phyloP scores from a whole-genome alignment of 1,284 basidiomycete genomes.

The Ustilago shanxiensis region DNA sequence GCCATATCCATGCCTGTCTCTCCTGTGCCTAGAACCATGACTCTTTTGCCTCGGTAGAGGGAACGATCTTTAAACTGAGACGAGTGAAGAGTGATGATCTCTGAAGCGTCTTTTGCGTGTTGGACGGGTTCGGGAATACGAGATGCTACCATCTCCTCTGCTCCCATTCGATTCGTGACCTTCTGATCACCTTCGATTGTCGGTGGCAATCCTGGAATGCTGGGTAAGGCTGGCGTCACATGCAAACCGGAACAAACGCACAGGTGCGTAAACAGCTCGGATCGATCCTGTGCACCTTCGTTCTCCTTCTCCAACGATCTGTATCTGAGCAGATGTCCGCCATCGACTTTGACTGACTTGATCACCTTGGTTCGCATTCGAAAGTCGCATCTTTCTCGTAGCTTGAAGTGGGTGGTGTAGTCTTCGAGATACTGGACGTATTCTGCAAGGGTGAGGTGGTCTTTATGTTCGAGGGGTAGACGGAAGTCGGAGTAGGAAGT shows the following conservation, averaged over 20 bases:
- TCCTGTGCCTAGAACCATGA: conserved; percentile 70
- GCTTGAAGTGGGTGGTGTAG: conserved; percentile 74
- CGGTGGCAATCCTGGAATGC: conserved; percentile 53
- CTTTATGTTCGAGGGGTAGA: conserved; percentile 74
- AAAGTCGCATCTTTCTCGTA: conserved; percentile 66
- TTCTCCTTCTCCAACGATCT: conserved; percentile 1
- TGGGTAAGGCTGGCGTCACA: conserved; percentile 51
- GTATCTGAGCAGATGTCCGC: conserved; percentile 38
- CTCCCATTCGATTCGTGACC: conserved; percentile 33
- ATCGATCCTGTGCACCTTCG: conserved; percentile 7
- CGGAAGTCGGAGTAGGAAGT: conserved; percentile 79
- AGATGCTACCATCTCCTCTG: conserved; percentile 22
- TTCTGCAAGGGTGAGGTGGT: conserved; percentile 76
- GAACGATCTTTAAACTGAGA: conserved; percentile 60
- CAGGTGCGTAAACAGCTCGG: conserved; percentile 51
- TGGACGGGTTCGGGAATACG: conserved; percentile 33
- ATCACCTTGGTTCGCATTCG: conserved; percentile 42
- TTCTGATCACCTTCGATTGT: conserved; percentile 40
- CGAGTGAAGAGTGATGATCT: conserved; percentile 58
- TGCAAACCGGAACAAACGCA: conserved; percentile 60
- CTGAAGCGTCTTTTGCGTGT: conserved; percentile 36
- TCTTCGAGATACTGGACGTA: conserved; percentile 76
- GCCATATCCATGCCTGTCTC: conserved; percentile 79
- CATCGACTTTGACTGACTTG: conserved; percentile 44
- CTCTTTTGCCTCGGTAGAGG: conserved; percentile 54